Evolutionary conservation across 768 basidiomycete genomes (phyloP), one percentile per base, ranked within the genome.

Genomic region (Daedalea quercina): DNA sequence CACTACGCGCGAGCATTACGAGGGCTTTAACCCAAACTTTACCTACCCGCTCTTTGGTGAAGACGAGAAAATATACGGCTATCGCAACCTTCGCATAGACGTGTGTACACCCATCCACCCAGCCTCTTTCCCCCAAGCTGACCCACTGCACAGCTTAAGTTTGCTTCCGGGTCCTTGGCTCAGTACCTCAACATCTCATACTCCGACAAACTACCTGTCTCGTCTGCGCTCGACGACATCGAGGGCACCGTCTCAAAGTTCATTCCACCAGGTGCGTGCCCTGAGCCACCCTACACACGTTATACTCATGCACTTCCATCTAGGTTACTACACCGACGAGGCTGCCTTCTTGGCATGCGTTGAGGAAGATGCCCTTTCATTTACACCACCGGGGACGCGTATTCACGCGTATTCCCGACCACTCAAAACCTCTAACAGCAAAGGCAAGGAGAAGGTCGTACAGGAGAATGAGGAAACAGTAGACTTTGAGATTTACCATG

Each of bases 41-140:
- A 97, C 95, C 0, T 99, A 99, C 70, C 94, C 95, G 4, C 90
- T 99, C 63, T 97, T 84, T 64, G 95, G 95, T 49, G 92, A 97
- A 62, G 89, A 95, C 50, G 94, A 99, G 71, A 94, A 85, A 71
- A 86, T 98, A 52, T 97, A 95, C 66, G 95, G 95, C 1, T 98
- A 96, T 70, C 78, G 82, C 56, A 85, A 85, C 62, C 76, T 99
- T 31, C 66, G 77, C 24, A 85, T 98, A 60, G 82, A 95, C 65
- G 94, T 96, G 64, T 56, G 84, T 69, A 44, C 34, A 43, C 19
- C 47, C 25, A 19, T 17, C 23, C 20, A 12, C 23, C 26, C 25
- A 26, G 20, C 31, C 41, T 31, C 7, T 9, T 34, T 15, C 37
- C 26, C 47, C 17, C 20, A 23, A 13, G 1, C 22, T 17, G 19